Evolutionary conservation across 2,329 filamentous ascomycete genomes (phyloP), one percentile per base, ranked within the genome.

Genomic region (Coccinonectria pachysandricola): DNA sequence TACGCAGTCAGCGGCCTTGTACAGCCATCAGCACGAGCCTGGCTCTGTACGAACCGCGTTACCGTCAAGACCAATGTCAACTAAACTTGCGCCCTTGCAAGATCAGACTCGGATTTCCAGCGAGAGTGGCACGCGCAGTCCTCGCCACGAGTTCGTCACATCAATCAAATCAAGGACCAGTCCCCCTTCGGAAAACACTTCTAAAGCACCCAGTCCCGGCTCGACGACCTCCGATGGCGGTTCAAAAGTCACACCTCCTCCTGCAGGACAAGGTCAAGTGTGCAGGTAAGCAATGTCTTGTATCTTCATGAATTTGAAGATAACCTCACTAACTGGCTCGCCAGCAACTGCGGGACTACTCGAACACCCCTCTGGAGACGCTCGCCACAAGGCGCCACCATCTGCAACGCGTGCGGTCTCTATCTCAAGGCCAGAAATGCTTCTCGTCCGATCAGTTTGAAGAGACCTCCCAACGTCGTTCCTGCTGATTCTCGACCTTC

Each of bases 391-490:
- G 91, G 91, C 15, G 81, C 85, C 28, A 95, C 86, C 15, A 96
- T 98, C 34, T 98, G 91, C 60, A 98, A 98, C 57, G 91, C 91
- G 5, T 98, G 91, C 49, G 91, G 91, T 21, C 68, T 98, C 10
- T 98, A 98, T 54, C 66, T 84, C 36, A 96, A 96, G 55, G 87
- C 88, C 7, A 75, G 91, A 40, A 96, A 96, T 51, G 81, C 88
- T 36, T 76, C 84, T 43, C 75, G 91, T 26, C 91, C 91, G 9
- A 91, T 85, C 6, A 94, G 86, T 45, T 62, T 95, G 31, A 95
- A 93, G 59, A 79, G 86, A 35, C 75, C 80, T 8, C 68, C 74
- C 4, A 65, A 63, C 26, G 54, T 68, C 14, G 54, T 71, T 5
- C 40, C 50, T 12, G 48, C 61, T 17, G 57, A 57, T 22, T 41